Base-by-base conservation (phyloP, 202 grass and related monocot species). In the Panicum virgatum region DNA sequence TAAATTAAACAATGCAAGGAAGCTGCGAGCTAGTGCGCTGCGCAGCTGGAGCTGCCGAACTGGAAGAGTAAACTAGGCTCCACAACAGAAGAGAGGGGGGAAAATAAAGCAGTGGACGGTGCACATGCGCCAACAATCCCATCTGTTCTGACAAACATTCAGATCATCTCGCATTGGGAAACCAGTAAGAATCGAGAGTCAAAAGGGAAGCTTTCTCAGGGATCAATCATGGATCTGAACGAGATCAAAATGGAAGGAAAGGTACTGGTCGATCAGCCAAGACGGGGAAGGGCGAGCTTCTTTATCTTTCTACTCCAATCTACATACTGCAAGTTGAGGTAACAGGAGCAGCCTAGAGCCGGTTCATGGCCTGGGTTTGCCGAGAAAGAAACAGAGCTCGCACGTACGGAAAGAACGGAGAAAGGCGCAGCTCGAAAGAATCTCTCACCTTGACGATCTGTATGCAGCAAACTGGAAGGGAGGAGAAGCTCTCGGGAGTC, bases 41-140 rank as follows among this genome's bases (percentile, higher is more conserved):
- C 68, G 65, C 45, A 6, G 62, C 82, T 87, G 72, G 61, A 83
- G 36, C 37, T 68, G 45, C 65, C 27, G 37, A 75, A 65, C 66
- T 15, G 46, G 62, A 68, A 9, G 62, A 68, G 36, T 75, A 83
- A 44, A 64, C 15, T 75, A 75, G 68, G 69, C 43, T 73, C 20
- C n/a, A 54, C 23, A 8, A 42, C 3, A 3, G 70, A 14, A 9
- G 46, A 16, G 43, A 40, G 15, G 15, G 5, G 57, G 11, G n/a
- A 58, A 38, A 77, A 10, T 9, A 65, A 59, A 58, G n/a, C 32
- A 7, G 62, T 12, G 62, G 82, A 7, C 50, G 29, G 62, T 59
- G 72, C 82, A 77, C 64, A 84, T 69, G 73, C 32, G 82, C 42
- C 53, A 45, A 16, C 66, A 69, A 45, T 26, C 38, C 44, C 37